These are phyloP conservation scores for Aspergillus biplanus DNA, from an alignment of 495 filamentous ascomycete species.

Conservation along the genomic window DNA sequence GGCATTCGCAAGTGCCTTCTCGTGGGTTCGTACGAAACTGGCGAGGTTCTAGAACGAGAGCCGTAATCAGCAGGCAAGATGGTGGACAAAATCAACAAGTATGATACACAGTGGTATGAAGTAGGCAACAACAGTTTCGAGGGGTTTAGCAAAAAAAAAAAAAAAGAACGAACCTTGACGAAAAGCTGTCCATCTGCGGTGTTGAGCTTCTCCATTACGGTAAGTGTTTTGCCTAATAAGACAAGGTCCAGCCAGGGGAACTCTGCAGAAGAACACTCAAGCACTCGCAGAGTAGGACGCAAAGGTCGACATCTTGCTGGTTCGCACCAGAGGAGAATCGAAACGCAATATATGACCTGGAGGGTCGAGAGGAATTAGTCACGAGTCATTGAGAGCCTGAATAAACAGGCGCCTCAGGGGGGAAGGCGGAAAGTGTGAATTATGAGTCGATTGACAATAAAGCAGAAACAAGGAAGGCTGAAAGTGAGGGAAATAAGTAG, in stretches of 20 bases:
- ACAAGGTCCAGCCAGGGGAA: constrained; percentile 36
- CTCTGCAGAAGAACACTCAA: constrained; percentile 45
- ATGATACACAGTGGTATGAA: too few species aligned
- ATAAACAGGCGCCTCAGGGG: background rate
- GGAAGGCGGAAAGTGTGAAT: background rate
- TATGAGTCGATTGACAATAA: constrained; percentile 1
- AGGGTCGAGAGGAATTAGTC: constrained; percentile 14
- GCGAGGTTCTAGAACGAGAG: constrained; percentile 73
- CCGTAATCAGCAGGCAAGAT: constrained; percentile 16
- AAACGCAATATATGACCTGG: constrained; percentile 19
- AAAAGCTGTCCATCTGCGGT: constrained; percentile 89
- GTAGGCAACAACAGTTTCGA: background rate
- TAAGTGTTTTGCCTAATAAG: constrained; percentile 31
- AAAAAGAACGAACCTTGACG: constrained; percentile 67
- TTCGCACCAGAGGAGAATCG: constrained; percentile 26
- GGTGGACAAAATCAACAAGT: too few species aligned
- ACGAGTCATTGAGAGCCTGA: constrained; percentile 2
- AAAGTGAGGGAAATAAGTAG: constrained; percentile 6
- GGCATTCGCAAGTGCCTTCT: constrained; percentile 95
- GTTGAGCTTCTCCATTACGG: constrained; percentile 56
- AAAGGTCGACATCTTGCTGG: constrained; percentile 48
- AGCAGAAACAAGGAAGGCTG: background rate
- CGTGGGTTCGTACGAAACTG: constrained; percentile 93
- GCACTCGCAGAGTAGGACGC: constrained; percentile 30
- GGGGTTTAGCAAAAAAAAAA: background rate